These are phyloP conservation scores for Solanum sejunctum DNA, from an alignment of 257 asterid genomes.

Conservation along the genomic window DNA sequence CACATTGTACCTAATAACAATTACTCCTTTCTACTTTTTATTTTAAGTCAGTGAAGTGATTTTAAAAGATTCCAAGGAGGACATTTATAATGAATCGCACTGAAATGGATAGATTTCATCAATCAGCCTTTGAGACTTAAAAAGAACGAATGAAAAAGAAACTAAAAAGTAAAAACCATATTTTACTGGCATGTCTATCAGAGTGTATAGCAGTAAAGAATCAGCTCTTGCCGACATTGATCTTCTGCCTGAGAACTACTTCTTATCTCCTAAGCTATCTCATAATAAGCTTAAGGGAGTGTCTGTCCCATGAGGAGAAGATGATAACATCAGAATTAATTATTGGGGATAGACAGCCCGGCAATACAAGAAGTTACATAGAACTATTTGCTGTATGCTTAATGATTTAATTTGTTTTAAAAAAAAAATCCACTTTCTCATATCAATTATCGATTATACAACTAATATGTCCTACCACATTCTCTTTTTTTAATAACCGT, in stretches of 20 bases:
- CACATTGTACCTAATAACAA: not conserved
- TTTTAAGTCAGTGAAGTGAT: not conserved
- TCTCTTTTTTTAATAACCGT: not conserved
- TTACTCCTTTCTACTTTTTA: not conserved
- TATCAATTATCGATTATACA: not conserved
- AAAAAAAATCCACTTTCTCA: not conserved
- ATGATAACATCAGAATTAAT: not conserved
- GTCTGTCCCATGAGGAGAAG: not conserved
- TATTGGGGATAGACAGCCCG: not conserved
- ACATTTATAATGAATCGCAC: not conserved
- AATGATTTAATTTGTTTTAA: not conserved
- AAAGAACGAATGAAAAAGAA: not conserved
- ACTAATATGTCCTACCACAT: not conserved
- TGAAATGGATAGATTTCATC: not conserved
- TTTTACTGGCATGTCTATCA: not conserved
- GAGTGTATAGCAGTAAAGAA: not conserved
- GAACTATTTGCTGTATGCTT: not conserved
- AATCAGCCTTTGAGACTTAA: not conserved
- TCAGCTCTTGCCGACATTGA: not conserved
- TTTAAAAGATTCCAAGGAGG: not conserved
- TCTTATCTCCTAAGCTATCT: not conserved
- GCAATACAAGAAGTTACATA: not conserved
- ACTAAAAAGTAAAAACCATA: not conserved
- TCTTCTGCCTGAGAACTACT: not conserved
- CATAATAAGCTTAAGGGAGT: not conserved